A percentile compares a stretch with the other conserved stretches of the same genome.
These are phyloP conservation scores for Pyrus communis DNA, from an alignment of 306 rosid species.

Conservation along the genomic window DNA sequence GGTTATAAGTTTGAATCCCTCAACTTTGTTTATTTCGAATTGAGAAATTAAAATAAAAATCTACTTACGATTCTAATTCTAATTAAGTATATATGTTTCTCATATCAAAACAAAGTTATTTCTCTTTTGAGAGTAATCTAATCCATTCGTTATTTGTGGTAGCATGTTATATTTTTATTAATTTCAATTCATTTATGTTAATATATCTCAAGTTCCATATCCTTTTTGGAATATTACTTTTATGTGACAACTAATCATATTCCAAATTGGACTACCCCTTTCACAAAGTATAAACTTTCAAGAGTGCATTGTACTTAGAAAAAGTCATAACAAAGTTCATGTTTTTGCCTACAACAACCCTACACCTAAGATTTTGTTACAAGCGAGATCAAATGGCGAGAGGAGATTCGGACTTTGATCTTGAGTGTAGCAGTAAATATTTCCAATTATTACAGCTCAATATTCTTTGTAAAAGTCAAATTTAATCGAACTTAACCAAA, in stretches of 20 bases:
- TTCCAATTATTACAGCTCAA: too few relatives aligned
- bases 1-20: too few relatives aligned
- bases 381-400: not conserved
- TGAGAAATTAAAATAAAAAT: too few relatives aligned
- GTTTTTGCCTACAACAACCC: not conserved
- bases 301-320: not conserved
- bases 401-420: too few relatives aligned
- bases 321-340: not conserved
- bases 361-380: not conserved
- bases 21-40: too few relatives aligned
- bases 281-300: not conserved
- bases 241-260: not conserved
- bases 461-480: rapidly evolving
- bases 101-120: not conserved
- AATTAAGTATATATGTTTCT: too few relatives aligned
- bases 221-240: not conserved
- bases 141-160: not conserved
- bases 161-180: not conserved
- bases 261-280: not conserved
- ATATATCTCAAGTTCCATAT: not conserved
- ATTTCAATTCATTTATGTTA: not conserved
- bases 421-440: too few relatives aligned
- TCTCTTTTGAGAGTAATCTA: not conserved
- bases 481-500: too few relatives aligned
- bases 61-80: not conserved